Percentiles rank a stretch among this genome's conserved stretches.
phyloP scores from a whole-genome alignment of 73 alveolate genomes.

The Stentor roeselii region DNA sequence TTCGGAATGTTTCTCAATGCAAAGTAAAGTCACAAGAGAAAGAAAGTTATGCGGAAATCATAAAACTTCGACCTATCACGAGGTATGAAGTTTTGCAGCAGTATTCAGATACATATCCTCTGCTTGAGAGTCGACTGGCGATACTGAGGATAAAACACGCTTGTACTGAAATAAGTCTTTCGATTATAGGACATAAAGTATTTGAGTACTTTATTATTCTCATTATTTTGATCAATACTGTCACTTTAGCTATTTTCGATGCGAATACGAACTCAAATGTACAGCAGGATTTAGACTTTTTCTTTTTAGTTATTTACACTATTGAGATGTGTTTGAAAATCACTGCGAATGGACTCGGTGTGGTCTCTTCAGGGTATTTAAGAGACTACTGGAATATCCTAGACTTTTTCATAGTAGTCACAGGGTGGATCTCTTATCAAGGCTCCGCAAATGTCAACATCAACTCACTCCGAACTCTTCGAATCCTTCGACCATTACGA shows the following conservation, averaged over 20 bases:
- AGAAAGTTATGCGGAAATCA: not conserved
- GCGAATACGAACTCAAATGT: not conserved
- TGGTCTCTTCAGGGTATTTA: slow-evolving; percentile 30
- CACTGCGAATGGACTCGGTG: not conserved
- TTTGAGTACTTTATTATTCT: slow-evolving; percentile 3
- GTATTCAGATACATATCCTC: not conserved
- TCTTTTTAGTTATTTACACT: not conserved
- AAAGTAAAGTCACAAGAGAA: too few species aligned
- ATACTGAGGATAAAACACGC: not conserved
- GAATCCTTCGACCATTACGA: slow-evolving; percentile 95
- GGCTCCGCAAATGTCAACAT: slow-evolving; percentile 36
- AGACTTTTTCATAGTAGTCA: slow-evolving; percentile 50
- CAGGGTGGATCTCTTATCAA: not conserved
- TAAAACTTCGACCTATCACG: not conserved
- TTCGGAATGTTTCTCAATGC: too few species aligned
- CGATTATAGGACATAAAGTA: not conserved
- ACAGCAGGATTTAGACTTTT: not conserved
- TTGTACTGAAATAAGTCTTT: not conserved
- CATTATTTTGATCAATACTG: slow-evolving; percentile 5
- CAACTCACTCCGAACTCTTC: slow-evolving; percentile 59
- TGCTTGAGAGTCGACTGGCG: not conserved
- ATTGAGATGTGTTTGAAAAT: slow-evolving; percentile 12
- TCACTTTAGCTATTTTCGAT: not conserved
- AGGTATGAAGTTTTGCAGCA: not conserved
- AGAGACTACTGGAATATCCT: slow-evolving; percentile 69